Percentiles rank a stretch among this genome's conserved stretches.
Evolutionary conservation across 352 stramenopile species (phyloP).

Genomic region (Blastocystis sp.): DNA sequence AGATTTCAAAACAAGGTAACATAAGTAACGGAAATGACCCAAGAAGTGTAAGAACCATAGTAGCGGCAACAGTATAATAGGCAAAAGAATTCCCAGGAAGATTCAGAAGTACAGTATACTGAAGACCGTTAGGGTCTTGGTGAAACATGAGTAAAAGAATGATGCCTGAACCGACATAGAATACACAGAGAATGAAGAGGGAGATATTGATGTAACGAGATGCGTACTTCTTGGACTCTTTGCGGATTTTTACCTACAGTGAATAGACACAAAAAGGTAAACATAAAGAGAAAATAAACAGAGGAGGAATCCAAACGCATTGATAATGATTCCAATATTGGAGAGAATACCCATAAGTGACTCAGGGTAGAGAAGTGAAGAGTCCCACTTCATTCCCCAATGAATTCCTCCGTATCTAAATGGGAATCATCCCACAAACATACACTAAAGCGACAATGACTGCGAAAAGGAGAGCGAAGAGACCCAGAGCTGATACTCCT

Average conservation of each 20-base stretch:
- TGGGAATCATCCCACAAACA: not conserved
- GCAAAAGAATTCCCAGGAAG: not conserved
- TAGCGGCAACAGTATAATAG: not conserved
- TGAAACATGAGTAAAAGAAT: conserved; percentile 57
- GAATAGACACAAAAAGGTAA: not conserved
- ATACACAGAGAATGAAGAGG: not conserved
- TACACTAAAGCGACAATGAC: conserved; percentile 29
- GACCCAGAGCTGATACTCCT: conserved; percentile 27
- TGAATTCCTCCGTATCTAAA: conserved; percentile 38
- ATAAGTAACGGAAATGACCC: conserved; percentile 17
- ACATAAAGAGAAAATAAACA: conserved; percentile 55
- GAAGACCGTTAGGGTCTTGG: not conserved
- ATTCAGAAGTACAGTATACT: not conserved
- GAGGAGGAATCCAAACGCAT: conserved; percentile 55
- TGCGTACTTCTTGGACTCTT: not conserved
- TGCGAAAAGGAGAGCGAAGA: conserved; percentile 17
- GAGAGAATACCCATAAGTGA: conserved; percentile 23
- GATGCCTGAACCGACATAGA: conserved; percentile 25
- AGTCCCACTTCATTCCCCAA: conserved; percentile 18
- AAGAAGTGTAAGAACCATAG: conserved; percentile 17
- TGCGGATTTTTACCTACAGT: conserved; percentile 15
- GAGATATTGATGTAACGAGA: not conserved
- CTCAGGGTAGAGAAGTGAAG: not conserved
- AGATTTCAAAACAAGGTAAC: conserved; percentile 30
- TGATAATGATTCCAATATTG: conserved; percentile 47